Conservation (phyloP, 768 basidiomycete genomes). For the Rhizopogon vulgaris region DNA sequence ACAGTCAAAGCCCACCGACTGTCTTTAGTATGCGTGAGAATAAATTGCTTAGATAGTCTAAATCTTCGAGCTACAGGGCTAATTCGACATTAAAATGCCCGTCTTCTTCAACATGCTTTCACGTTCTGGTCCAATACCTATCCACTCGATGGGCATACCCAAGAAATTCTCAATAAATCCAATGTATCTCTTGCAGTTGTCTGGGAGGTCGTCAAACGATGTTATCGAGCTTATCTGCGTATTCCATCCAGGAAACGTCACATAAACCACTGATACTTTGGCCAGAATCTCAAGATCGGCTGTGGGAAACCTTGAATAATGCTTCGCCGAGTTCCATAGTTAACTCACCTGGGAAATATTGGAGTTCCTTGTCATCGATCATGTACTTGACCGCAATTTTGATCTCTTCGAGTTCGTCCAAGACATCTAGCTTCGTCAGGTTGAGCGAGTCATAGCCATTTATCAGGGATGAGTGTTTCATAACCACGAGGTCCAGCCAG, state of each 20-base stretch:
- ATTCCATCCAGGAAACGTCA: constrained; percentile 90
- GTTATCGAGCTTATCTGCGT: constrained; percentile 58
- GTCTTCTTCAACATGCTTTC: constrained; percentile 60
- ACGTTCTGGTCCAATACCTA: constrained; percentile 86
- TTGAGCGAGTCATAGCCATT: constrained; percentile 95
- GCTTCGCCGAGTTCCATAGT: not conserved
- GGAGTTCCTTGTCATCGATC: constrained; percentile 69
- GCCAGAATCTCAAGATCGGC: constrained; percentile 83
- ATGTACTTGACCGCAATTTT: constrained; percentile 81
- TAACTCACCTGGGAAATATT: constrained; percentile 79
- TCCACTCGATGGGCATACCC: constrained; percentile 78
- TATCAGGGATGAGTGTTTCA: constrained; percentile 88
- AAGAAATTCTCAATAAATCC: constrained; percentile 78
- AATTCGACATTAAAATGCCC: constrained; percentile 15
- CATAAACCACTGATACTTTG: constrained; percentile 79
- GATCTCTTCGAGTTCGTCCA: constrained; percentile 81
- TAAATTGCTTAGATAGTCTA: not conserved
- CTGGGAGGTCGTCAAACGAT: constrained; percentile 71
- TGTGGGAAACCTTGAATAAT: constrained; percentile 17
- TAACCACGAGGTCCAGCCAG: constrained; percentile 95
- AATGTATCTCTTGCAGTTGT: constrained; percentile 80
- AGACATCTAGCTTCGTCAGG: constrained; percentile 92
- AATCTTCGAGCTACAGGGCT: not conserved
- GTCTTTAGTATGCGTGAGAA: constrained; percentile 19
- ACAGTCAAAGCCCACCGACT: constrained; percentile 11